These are phyloP conservation scores for Camellia oleifera DNA, from an alignment of 179 eudicot species.

Conservation along the genomic window DNA sequence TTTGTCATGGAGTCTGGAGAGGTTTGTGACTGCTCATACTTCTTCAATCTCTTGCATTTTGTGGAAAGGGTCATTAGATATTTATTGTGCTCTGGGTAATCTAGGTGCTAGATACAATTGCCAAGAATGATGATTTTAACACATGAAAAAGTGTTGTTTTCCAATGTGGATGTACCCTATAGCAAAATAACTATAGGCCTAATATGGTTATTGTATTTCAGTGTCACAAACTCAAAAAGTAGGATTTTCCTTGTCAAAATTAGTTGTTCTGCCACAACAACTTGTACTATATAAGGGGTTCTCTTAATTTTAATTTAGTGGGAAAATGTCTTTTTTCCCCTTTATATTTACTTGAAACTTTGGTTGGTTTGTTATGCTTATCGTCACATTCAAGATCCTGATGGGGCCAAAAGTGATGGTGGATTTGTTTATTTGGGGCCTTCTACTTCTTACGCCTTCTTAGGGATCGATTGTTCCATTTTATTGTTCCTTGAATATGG, in stretches of 20 bases:
- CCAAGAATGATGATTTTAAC: background rate
- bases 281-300: background rate
- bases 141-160: background rate
- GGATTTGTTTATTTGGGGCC: background rate
- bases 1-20: slow-evolving; percentile 83
- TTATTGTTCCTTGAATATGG: background rate
- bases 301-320: background rate
- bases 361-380: background rate
- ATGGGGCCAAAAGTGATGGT: background rate
- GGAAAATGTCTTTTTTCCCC: background rate
- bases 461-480: background rate
- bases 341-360: background rate
- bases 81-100: background rate
- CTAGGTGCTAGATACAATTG: background rate
- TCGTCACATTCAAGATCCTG: background rate
- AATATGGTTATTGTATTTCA: background rate
- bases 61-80: background rate
- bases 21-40: slow-evolving; percentile 43
- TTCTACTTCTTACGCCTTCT: background rate
- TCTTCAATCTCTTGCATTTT: slow-evolving; percentile 7
- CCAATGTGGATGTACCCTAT: background rate
- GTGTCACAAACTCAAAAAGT: background rate
- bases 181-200: background rate
- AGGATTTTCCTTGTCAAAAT: background rate
- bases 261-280: background rate